Evolutionary conservation across 1,284 basidiomycete species (phyloP), one percentile per base, ranked within the genome.

Genomic region (Irpex sp.): DNA sequence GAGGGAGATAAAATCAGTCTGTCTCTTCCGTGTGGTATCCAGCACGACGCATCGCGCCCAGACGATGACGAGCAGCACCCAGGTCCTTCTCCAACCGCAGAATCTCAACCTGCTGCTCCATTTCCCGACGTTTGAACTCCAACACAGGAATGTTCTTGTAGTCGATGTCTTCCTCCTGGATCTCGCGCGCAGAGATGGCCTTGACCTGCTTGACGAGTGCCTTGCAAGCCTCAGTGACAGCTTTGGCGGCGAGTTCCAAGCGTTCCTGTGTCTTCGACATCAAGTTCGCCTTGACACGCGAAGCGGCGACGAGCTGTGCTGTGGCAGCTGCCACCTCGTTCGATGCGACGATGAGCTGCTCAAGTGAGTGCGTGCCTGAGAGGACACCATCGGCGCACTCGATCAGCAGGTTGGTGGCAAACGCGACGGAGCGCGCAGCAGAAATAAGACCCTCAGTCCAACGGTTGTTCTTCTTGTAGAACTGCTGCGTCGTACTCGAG

Each of bases 391-490:
- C 97, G 11, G 97, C 97, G 64, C 91, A 92, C 77, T 99, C 97
- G 76, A 99, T 99, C 63, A 99, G 87, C 68, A 98, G 81, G 65
- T 88, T 93, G n/a, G 97, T 99, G 3, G 97, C 95, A 71, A 97
- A 97, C 1, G 97, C 97, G 57, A 99, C 97, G 5, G 97, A 88
- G 76, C 97, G 97, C 36, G 97, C 97, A 21, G 97, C 97, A 36
- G 95, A 97, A 70, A 99, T 97, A 67, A 99, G 89, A 68, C 97
- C 97, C 76, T 99, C 97, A 17, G 97, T 99, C 97, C 97, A 99
- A 66, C 97, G 88, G 78, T 99, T 98, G 87, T 99, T 98, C 66
- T 93, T 89, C 82, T 99, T 99, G 87, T 98, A 99, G 85, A 99
- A 99, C 72, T 98, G 97, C 77, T 97, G 95, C 19, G 82, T 87